Base-by-base conservation (phyloP, 2,329 filamentous ascomycete species). In the Talaromyces islandicus region DNA sequence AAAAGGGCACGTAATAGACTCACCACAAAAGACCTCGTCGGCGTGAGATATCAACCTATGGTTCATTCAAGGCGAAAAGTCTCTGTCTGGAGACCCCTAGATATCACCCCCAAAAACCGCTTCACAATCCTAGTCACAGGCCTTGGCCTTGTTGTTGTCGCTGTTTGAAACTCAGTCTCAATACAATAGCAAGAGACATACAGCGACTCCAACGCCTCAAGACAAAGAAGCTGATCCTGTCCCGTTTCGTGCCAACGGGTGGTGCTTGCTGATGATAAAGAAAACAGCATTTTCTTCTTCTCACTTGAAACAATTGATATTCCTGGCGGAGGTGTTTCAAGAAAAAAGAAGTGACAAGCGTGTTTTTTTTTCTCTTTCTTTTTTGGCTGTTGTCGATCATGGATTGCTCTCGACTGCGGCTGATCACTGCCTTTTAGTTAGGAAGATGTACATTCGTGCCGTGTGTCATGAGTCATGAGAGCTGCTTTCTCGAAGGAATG, bases 31-130 rank as follows among this genome's bases (percentile, higher is more conserved):
- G 58, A 60, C 24, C 25, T 43, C 14, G 30, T 56, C 32, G 54
- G 58, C 24, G 58, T 60, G 25, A 60, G 46, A 43, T 51, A 53
- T 7, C 58, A 54, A 24, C 30, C 48, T 17, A 38, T 38, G n/a
- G 17, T 9, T 38, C 35, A n/a, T n/a, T 9, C 6, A 38, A n/a
- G n/a, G n/a, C n/a, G n/a, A n/a, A n/a, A n/a, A n/a, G 14, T 7
- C 35, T 38, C 35, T 38, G 3, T 12, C 35, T 9, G 7, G 17
- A n/a, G 17, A n/a, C 14, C 17, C 32, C 32, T 12, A 35, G 12
- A 35, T 35, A 4, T 4, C 32, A 11, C 7, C n/a, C 7, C 6
- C 9, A 38, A 38, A 3, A 38, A n/a, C 14, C 17, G 35, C 17
- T n/a, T 38, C 17, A 38, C 35, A n/a, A 38, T 38, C 17, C 35